Evolutionary conservation across 768 basidiomycete species (phyloP), one percentile per base, ranked within the genome.

Genomic region (Tulasnella sp.): DNA sequence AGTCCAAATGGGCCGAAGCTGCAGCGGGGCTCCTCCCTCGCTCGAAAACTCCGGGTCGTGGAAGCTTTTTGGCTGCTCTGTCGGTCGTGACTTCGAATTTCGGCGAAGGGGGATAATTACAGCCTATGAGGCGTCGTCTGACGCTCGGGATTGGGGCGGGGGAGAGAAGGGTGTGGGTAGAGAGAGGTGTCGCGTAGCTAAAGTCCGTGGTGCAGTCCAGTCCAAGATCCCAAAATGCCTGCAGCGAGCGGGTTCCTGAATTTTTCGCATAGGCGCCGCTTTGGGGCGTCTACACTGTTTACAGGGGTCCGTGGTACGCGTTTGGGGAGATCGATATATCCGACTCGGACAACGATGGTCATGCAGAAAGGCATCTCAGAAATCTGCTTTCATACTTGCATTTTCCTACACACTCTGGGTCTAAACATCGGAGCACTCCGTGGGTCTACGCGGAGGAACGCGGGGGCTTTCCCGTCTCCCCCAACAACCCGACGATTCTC

Each of bases 121-220:
- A 67, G 61, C 26, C 61, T 26, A 67, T 35, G 61, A 67, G 29
- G 15, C 15, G 26, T 67, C 61, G 61, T 35, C 55, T 29, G 55
- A 26, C 55, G n/a, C 7, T n/a, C 23, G 29, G 55, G 61, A 7
- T 35, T 29, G 32, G 61, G 61, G n/a, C 5, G 51, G 61, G 61
- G 61, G 61, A 67, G 61, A 67, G 26, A 67, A 15, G 61, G 26
- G 61, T 51, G 32, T 67, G 61, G 61, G 61, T 26, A 67, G 57
- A 26, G 57, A 26, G 61, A 26, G 61, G 11, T 11, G 55, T n/a
- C 29, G 55, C 5, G 2, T 57, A 11, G 23, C 29, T 67, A 67
- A 67, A 67, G 61, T 67, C 61, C 61, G 61, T 67, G 61, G 61
- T 67, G 61, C 61, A 67, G 61, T 67, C 61, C 61, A 67, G 61